phyloP scores from a whole-genome alignment of 2,329 filamentous ascomycete species.

The Exophiala bonariae region DNA sequence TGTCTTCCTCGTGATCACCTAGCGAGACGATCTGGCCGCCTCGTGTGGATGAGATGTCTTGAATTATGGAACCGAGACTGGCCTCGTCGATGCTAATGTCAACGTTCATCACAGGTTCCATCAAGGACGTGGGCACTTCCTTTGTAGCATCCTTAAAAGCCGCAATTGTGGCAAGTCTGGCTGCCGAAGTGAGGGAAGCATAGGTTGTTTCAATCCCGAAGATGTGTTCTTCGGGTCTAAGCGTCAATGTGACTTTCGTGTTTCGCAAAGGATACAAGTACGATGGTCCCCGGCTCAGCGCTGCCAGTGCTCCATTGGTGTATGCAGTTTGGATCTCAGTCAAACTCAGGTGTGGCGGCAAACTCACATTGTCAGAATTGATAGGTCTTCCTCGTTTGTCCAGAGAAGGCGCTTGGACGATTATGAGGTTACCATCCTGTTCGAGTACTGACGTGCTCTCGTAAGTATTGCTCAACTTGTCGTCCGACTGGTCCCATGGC shows the following conservation, averaged over 20 bases:
- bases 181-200: slow-evolving; percentile 67
- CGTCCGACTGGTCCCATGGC: slow-evolving; percentile 47
- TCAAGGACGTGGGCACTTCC: slow-evolving; percentile 61
- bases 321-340: slow-evolving; percentile 56
- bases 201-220: slow-evolving; percentile 67
- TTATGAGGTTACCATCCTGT: slow-evolving; percentile 70
- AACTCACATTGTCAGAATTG: slow-evolving; percentile 44
- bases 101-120: slow-evolving; percentile 93
- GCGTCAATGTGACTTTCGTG: slow-evolving; percentile 67
- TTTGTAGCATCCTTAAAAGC: slow-evolving; percentile 65
- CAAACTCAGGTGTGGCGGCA: slow-evolving; percentile 56
- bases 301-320: slow-evolving; percentile 77
- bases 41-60: slow-evolving; percentile 73
- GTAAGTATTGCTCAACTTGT: slow-evolving; percentile 27
- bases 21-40: slow-evolving; percentile 75
- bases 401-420: slow-evolving; percentile 55
- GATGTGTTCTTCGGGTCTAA: slow-evolving; percentile 66
- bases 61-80: slow-evolving; percentile 77
- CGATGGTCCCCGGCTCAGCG: slow-evolving; percentile 79
- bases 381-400: slow-evolving; percentile 40
- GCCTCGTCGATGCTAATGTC: slow-evolving; percentile 83
- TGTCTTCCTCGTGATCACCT: slow-evolving; percentile 47
- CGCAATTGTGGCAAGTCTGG: slow-evolving; percentile 65
- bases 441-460: slow-evolving; percentile 35
- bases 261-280: slow-evolving; percentile 78